phyloP scores from a whole-genome alignment of 1,284 basidiomycete genomes.

The Somion occarium region DNA sequence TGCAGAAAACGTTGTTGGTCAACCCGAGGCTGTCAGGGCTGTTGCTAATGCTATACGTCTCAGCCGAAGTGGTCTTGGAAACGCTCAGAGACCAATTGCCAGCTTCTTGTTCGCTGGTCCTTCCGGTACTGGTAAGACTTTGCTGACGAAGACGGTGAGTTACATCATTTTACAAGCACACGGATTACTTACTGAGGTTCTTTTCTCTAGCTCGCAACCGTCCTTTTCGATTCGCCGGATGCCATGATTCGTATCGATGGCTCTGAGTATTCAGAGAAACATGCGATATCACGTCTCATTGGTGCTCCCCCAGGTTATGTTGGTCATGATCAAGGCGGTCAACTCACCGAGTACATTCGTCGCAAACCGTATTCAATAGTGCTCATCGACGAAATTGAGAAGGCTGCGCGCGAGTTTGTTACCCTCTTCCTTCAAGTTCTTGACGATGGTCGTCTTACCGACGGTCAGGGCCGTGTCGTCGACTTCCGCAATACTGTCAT shows the following conservation, averaged over 20 bases:
- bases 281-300: slow-evolving; percentile 86
- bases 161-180: background rate
- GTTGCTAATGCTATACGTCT: slow-evolving; percentile 91
- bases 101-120: slow-evolving; percentile 92
- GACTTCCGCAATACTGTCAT: slow-evolving; percentile 88
- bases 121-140: slow-evolving; percentile 88
- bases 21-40: slow-evolving; percentile 83
- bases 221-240: slow-evolving; percentile 87
- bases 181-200: slow-evolving; percentile 14
- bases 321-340: slow-evolving; percentile 87
- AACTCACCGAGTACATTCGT: slow-evolving; percentile 89
- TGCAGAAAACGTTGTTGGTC: slow-evolving; percentile 75
- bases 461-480: slow-evolving; percentile 78
- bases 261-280: slow-evolving; percentile 92
- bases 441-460: slow-evolving; percentile 93
- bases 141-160: slow-evolving; percentile 86
- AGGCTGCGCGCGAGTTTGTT: slow-evolving; percentile 86
- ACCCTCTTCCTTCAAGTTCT: slow-evolving; percentile 92
- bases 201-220: slow-evolving; percentile 65
- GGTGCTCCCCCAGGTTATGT: slow-evolving; percentile 91
- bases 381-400: slow-evolving; percentile 86
- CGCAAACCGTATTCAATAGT: slow-evolving; percentile 83
- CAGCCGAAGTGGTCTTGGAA: slow-evolving; percentile 85
- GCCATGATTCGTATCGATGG: slow-evolving; percentile 92
- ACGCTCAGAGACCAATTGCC: slow-evolving; percentile 82